Conservation (phyloP, 2,329 filamentous ascomycete species). For the Trichoderma pleuroti region DNA sequence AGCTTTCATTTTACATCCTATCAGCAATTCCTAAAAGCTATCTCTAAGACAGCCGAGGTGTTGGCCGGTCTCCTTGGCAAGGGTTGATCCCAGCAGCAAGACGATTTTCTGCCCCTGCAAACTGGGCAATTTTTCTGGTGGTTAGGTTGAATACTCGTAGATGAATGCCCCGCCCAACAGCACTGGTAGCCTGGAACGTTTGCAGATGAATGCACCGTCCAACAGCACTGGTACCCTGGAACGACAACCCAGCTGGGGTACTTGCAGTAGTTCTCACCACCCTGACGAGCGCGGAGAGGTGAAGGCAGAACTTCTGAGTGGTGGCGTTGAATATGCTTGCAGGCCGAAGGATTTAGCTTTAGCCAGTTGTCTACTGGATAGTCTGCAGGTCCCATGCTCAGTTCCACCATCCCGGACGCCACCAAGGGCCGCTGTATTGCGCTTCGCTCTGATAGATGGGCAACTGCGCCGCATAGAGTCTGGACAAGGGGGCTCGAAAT, state of each 20-base stretch:
- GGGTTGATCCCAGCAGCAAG: background rate
- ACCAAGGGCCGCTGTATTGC: background rate
- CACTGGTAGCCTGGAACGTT: background rate
- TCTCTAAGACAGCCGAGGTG: background rate
- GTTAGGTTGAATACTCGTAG: background rate
- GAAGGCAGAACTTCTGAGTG: background rate
- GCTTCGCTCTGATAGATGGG: background rate
- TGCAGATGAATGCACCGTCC: background rate
- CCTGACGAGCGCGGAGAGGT: background rate
- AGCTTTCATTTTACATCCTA: background rate
- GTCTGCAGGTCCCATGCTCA: background rate
- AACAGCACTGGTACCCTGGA: background rate
- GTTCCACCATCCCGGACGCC: background rate
- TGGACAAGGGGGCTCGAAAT: background rate
- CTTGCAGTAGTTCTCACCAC: background rate
- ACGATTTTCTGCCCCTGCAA: background rate
- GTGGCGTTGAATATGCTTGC: background rate
- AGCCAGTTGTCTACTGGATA: background rate
- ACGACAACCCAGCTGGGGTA: background rate
- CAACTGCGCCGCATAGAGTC: background rate
- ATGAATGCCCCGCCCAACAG: background rate
- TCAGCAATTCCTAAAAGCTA: background rate
- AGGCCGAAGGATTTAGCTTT: background rate
- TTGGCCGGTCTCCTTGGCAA: background rate
- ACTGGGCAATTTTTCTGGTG: background rate